phyloP scores from a whole-genome alignment of 768 basidiomycete species.

The Clitopilus passeckerianus region DNA sequence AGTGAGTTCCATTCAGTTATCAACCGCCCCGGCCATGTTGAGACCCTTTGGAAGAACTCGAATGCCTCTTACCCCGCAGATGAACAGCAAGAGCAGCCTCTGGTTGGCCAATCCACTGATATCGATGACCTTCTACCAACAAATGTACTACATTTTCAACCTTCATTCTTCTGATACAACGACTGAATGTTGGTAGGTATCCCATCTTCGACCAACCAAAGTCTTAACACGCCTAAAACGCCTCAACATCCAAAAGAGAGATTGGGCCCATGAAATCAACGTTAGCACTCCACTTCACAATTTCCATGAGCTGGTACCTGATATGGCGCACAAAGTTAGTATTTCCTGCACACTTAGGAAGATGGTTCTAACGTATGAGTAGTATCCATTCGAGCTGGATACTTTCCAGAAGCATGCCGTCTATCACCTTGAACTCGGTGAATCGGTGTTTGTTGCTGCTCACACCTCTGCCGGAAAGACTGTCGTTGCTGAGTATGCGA shows the following conservation, averaged over 20 bases:
- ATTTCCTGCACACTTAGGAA: not conserved
- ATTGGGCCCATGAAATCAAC: constrained; percentile 98
- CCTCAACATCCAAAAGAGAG: constrained; percentile 65
- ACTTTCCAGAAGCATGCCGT: constrained; percentile 99
- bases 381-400: constrained; percentile 99
- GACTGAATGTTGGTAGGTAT: constrained; percentile 31
- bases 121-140: constrained; percentile 80
- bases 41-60: constrained; percentile 3
- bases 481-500: constrained; percentile 98
- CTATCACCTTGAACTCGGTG: constrained; percentile 94
- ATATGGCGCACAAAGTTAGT: constrained; percentile 88
- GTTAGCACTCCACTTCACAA: constrained; percentile 86
- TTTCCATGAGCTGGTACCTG: constrained; percentile 89
- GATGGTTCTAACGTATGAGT: not conserved
- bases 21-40: no score
- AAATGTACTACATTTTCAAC: constrained; percentile 26
- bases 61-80: constrained; percentile 9
- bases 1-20: constrained; percentile 3
- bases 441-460: constrained; percentile 99
- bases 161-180: not conserved
- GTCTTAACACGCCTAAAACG: constrained; percentile 36
- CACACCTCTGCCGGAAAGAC: constrained; percentile 99
- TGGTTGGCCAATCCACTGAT: constrained; percentile 30
- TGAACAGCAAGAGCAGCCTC: constrained; percentile 9
- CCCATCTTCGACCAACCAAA: constrained; percentile 52